Evolutionary conservation across 352 stramenopile species (phyloP).

Genomic region (Heterotrichella gracilis): DNA sequence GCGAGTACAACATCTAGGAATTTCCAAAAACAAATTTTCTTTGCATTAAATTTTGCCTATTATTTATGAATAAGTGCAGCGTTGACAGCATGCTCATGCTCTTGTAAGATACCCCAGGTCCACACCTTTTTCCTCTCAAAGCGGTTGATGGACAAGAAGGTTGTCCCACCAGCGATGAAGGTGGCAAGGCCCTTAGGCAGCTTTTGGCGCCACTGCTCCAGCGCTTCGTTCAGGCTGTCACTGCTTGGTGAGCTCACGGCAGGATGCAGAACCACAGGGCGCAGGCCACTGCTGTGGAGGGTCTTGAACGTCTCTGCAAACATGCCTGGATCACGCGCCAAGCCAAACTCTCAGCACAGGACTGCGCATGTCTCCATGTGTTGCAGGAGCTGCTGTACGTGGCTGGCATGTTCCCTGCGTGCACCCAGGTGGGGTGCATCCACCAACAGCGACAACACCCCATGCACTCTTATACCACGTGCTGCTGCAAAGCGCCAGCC

Average conservation of each 20-base stretch:
- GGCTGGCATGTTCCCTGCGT: too few relatives aligned
- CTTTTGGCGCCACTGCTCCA: background rate
- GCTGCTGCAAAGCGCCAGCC: too few relatives aligned
- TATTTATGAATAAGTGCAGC: too few relatives aligned
- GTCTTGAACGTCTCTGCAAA: slow-evolving; percentile 46
- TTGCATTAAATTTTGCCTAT: too few relatives aligned
- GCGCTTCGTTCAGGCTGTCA: background rate
- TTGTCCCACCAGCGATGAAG: background rate
- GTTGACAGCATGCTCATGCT: slow-evolving; percentile 13
- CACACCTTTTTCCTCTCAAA: slow-evolving; percentile 97
- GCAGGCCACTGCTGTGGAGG: slow-evolving; percentile 25
- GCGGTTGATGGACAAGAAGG: slow-evolving; percentile 75
- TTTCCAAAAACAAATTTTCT: too few relatives aligned
- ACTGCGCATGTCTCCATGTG: too few relatives aligned
- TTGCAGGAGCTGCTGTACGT: too few relatives aligned
- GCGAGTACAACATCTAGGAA: too few relatives aligned
- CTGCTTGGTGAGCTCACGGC: slow-evolving; percentile 34
- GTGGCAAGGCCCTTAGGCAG: background rate
- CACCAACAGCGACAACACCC: too few relatives aligned
- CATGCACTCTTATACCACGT: too few relatives aligned
- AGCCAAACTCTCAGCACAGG: too few relatives aligned
- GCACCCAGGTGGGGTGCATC: too few relatives aligned
- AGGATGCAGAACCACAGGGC: slow-evolving; percentile 60
- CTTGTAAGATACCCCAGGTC: slow-evolving; percentile 31
- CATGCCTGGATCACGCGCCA: slow-evolving; percentile 33